Conservation (phyloP, 306 rosid genomes). For the Vigna trinervia region DNA sequence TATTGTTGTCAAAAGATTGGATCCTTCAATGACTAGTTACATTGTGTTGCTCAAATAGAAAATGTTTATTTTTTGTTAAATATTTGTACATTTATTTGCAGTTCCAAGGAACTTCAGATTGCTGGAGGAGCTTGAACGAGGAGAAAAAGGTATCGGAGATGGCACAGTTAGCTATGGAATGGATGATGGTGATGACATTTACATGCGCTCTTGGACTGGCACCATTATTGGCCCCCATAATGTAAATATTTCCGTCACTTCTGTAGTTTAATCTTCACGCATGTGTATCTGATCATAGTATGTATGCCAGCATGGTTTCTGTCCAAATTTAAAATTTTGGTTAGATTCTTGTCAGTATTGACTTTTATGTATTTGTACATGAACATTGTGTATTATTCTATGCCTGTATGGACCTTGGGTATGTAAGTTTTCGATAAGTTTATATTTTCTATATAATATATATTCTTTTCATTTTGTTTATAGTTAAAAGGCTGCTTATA, state of each 20-base stretch:
- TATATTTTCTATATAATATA: neutral
- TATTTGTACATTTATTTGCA: conserved; percentile 51
- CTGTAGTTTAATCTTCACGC: neutral
- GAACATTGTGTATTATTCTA: neutral
- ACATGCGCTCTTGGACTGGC: conserved; percentile 96
- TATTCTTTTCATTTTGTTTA: conserved; percentile 10
- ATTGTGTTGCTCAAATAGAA: neutral
- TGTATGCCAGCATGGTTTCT: neutral
- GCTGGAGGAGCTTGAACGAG: conserved; percentile 99
- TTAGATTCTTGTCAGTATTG: neutral
- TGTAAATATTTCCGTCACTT: conserved; percentile 54
- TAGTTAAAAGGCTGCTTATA: conserved; percentile 37
- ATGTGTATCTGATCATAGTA: neutral
- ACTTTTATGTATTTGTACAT: conserved; percentile 9
- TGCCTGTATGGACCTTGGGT: too few species aligned
- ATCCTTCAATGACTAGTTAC: too few species aligned
- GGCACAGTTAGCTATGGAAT: conserved; percentile 97
- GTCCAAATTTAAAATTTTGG: conserved; percentile 15
- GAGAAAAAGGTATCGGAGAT: conserved; percentile 93
- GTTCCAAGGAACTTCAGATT: conserved; percentile 99
- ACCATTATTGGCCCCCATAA: conserved; percentile 98
- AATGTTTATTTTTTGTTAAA: conserved; percentile 25
- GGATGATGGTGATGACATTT: conserved; percentile 99
- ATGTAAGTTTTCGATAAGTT: neutral
- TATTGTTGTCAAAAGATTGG: too few species aligned